Conservation (phyloP, 768 basidiomycete genomes). For the Russula earlei region DNA sequence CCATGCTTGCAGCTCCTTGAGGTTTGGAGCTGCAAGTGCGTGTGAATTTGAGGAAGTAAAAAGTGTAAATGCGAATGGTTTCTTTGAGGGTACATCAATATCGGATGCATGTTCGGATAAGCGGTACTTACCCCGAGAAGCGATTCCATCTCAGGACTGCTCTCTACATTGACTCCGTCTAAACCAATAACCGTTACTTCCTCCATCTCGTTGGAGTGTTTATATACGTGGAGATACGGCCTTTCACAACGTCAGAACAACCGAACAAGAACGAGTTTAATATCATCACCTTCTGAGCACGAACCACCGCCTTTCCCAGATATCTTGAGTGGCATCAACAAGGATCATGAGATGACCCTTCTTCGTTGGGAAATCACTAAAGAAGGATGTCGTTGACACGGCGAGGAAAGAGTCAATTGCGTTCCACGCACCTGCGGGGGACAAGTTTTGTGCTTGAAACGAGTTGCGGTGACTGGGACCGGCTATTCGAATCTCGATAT, state of each 20-base stretch:
- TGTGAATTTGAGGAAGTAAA: conserved; percentile 91
- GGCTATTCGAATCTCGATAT: conserved; percentile 29
- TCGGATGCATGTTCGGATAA: background rate
- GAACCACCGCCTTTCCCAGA: conserved; percentile 82
- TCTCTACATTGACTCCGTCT: conserved; percentile 74
- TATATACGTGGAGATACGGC: conserved; percentile 84
- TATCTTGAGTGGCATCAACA: conserved; percentile 66
- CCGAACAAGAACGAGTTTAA: background rate
- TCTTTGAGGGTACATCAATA: conserved; percentile 37
- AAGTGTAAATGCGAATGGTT: conserved; percentile 78
- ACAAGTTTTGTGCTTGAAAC: conserved; percentile 65
- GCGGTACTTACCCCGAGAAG: conserved; percentile 51
- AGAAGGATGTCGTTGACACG: conserved; percentile 1
- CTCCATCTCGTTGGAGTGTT: conserved; percentile 74
- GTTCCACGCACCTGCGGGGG: conserved; percentile 50
- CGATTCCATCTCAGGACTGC: conserved; percentile 79
- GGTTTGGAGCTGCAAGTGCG: conserved; percentile 71
- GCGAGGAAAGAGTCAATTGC: background rate
- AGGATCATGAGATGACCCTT: conserved; percentile 76
- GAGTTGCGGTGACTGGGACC: conserved; percentile 51
- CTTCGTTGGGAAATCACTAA: conserved; percentile 75
- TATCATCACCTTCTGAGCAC: conserved; percentile 63
- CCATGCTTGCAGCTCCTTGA: conserved; percentile 83
- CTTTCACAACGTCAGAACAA: conserved; percentile 32
- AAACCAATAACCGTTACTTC: conserved; percentile 80